phyloP scores from a whole-genome alignment of 805 yeast genomes.

The Sugiyamaella smithiae region DNA sequence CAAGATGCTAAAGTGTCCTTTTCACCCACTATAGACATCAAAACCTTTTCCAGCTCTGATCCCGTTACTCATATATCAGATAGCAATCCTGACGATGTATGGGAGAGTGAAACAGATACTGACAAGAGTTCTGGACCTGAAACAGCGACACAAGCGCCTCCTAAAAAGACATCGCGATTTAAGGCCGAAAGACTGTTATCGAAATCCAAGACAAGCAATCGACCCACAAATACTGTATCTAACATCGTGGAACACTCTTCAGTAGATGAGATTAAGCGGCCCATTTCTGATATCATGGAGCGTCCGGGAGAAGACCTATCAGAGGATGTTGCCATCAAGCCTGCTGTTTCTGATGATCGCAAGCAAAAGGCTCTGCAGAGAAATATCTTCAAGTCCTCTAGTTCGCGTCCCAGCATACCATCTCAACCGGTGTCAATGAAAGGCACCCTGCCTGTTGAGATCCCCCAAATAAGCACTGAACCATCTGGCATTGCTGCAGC shows the following conservation, averaged over 20 bases:
- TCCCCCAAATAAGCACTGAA: neutral
- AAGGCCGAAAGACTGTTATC: constrained; percentile 22
- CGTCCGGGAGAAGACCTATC: constrained; percentile 9
- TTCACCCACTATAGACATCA: constrained; percentile 51
- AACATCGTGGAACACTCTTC: constrained; percentile 35
- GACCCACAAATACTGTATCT: neutral
- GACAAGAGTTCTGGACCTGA: neutral
- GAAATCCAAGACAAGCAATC: neutral
- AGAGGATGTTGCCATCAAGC: constrained; percentile 26
- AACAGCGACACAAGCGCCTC: neutral
- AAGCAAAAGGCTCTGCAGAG: neutral
- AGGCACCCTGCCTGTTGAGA: neutral
- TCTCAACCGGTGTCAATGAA: neutral
- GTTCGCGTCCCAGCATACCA: neutral
- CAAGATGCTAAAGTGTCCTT: constrained; percentile 39
- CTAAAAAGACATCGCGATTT: constrained; percentile 31
- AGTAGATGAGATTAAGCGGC: constrained; percentile 2
- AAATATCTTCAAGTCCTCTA: neutral
- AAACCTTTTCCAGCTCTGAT: constrained; percentile 43
- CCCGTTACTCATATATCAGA: constrained; percentile 1
- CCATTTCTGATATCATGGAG: constrained; percentile 18
- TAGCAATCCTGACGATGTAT: neutral
- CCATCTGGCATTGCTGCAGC: neutral
- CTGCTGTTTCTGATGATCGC: neutral
- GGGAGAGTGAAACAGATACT: neutral